phyloP scores from a whole-genome alignment of 2,329 filamentous ascomycete species.

The Huntiella moniliformis region DNA sequence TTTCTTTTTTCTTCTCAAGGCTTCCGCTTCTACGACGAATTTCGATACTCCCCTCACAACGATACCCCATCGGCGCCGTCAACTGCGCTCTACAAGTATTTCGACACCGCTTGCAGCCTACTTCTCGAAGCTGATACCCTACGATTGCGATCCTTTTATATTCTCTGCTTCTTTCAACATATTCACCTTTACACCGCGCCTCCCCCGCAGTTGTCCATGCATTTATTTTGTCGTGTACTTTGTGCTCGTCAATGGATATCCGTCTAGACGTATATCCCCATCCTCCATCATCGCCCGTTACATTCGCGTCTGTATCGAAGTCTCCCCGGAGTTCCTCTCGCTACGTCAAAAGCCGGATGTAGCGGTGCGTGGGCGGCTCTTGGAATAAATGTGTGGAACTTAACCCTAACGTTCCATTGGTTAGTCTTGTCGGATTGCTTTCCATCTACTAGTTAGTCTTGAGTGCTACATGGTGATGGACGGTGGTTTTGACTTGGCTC shows the following conservation, averaged over 20 bases:
- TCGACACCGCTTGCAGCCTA: no score
- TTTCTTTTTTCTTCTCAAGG: not conserved
- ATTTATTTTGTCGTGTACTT: slow-evolving; percentile 1
- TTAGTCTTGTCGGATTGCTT: slow-evolving; percentile 18
- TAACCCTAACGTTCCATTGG: slow-evolving; percentile 75
- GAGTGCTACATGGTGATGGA: not conserved
- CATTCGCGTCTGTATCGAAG: slow-evolving; percentile 21
- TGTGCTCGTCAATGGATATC: slow-evolving; percentile 4
- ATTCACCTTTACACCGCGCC: slow-evolving; percentile 40
- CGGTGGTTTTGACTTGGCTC: no score
- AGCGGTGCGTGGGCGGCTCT: slow-evolving; percentile 15
- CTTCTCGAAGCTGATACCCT: no score
- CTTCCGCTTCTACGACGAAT: not conserved
- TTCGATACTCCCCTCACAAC: slow-evolving; percentile 3
- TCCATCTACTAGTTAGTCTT: not conserved
- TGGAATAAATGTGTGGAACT: slow-evolving; percentile 62
- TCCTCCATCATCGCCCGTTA: slow-evolving; percentile 25
- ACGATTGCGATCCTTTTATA: no score
- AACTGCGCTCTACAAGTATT: no score
- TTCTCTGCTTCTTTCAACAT: no score
- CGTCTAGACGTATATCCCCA: not conserved
- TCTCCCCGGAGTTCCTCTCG: slow-evolving; percentile 22
- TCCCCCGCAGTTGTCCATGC: slow-evolving; percentile 62
- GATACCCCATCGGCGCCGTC: no score
- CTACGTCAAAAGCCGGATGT: slow-evolving; percentile 15